phyloP scores from a whole-genome alignment of 75 land plant species.

The Larix kaempferi region DNA sequence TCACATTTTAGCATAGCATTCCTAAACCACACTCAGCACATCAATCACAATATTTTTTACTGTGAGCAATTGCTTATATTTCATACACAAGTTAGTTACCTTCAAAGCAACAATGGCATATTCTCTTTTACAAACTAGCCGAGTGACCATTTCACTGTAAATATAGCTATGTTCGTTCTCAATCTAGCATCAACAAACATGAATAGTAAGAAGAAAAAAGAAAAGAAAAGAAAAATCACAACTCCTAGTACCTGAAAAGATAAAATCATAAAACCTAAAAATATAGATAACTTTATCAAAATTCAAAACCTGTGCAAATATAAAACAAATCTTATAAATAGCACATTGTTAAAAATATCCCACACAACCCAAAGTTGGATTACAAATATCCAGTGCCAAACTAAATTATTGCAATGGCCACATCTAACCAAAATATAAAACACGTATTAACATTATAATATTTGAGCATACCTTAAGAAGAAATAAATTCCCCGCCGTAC shows the following conservation, averaged over 20 bases:
- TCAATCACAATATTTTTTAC: not conserved
- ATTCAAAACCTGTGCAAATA: not conserved
- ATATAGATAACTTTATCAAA: not conserved
- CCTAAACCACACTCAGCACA: not conserved
- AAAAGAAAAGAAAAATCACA: not conserved
- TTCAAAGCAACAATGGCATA: constrained; percentile 37
- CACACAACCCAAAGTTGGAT: not conserved
- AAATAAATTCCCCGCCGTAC: constrained; percentile 34
- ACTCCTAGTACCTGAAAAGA: not conserved
- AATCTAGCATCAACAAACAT: not conserved
- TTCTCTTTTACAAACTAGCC: constrained; percentile 24
- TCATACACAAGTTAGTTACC: constrained; percentile 13
- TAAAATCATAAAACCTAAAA: not conserved
- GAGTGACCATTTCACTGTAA: constrained; percentile 30
- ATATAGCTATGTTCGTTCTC: constrained; percentile 11
- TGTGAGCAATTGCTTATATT: not conserved
- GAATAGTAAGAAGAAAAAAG: not conserved
- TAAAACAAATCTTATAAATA: not conserved
- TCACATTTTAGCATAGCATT: constrained; percentile 1
- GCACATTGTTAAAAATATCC: not conserved
- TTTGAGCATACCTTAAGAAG: constrained; percentile 23
- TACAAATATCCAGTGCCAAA: not conserved
- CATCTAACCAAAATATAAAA: not conserved
- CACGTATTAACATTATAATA: not conserved
- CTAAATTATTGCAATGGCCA: not conserved